Evolutionary conservation across 257 asterid genomes (phyloP), one percentile per base, ranked within the genome.

Genomic region (Marsdenia floribunda): DNA sequence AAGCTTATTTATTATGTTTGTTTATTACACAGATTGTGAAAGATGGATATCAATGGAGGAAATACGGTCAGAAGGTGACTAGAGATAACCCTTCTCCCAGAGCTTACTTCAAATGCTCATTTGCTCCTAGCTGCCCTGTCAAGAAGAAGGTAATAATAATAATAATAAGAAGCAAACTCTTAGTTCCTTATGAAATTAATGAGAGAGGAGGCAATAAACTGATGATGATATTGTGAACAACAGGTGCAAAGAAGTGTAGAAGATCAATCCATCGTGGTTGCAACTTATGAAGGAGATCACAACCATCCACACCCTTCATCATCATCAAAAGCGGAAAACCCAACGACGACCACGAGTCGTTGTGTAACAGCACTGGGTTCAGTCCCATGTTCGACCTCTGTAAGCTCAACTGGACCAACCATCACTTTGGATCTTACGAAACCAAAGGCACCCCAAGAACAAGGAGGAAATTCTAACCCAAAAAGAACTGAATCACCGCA

Each of bases 11-110:
- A 6, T 46, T 52, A 24, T 50, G 47, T 19, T 3, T 22, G 7
- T 26, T 49, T 22, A 13, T 69, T 2, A 74, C 83, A 58, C 85
- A 93, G 98, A 82, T 86, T 68, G 98, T 91, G 29, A 88, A 88
- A 75, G 98, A 93, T 87, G 97, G 98, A 46, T 91, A 87, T 72
- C 97, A 88, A 66, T 93, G 98, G 98, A 90, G 97, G 87, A 93
- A 93, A 80, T 93, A 91, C 79, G 98, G 98, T 0, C 97, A 93
- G 82, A 93, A 93, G 82, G 97, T 93, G 75, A 91, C 98, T 1
- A 88, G 96, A 74, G 96, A 90, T 64, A 93, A 91, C 60, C 98
- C 98, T 80, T 93, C 81, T 82, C 98, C 98, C 44, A 90, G 98
- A 86, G 97, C 98, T 82, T 93, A 93, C 84, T 93, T 87, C 90